Conservation (phyloP, 345 rosid genomes). For the Salix exigua region DNA sequence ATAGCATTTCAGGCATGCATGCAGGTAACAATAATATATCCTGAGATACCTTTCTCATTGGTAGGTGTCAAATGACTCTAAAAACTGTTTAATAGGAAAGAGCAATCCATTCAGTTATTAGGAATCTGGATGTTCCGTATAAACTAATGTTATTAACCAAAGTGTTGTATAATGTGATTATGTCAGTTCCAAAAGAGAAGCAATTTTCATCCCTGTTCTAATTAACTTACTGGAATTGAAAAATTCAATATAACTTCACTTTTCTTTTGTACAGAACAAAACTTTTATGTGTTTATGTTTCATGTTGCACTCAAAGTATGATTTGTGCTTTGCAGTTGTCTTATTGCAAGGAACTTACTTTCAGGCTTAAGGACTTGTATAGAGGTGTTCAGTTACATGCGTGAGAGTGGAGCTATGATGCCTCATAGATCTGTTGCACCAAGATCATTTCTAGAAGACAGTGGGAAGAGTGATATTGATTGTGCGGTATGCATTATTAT, state of each 20-base stretch:
- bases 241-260: background rate
- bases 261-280: slow-evolving; percentile 5
- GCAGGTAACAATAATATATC: slow-evolving; percentile 3
- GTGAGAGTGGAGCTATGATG: slow-evolving; percentile 58
- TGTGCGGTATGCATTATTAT: slow-evolving; percentile 41
- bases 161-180: background rate
- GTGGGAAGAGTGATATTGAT: slow-evolving; percentile 55
- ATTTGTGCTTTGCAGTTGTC: slow-evolving; percentile 63
- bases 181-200: background rate
- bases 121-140: background rate
- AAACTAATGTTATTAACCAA: background rate
- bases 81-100: background rate
- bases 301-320: background rate
- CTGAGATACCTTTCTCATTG: background rate
- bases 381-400: slow-evolving; percentile 85
- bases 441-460: slow-evolving; percentile 55
- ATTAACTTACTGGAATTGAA: background rate
- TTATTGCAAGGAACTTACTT: slow-evolving; percentile 92
- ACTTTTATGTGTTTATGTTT: slow-evolving; percentile 12
- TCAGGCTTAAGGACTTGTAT: slow-evolving; percentile 93
- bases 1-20: slow-evolving; percentile 9
- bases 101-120: background rate
- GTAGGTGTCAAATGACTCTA: background rate
- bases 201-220: background rate
- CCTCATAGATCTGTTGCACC: slow-evolving; percentile 53